These are phyloP conservation scores for Pyropia yezoensis DNA, from an alignment of 23 red algal genomes.

Conservation along the genomic window DNA sequence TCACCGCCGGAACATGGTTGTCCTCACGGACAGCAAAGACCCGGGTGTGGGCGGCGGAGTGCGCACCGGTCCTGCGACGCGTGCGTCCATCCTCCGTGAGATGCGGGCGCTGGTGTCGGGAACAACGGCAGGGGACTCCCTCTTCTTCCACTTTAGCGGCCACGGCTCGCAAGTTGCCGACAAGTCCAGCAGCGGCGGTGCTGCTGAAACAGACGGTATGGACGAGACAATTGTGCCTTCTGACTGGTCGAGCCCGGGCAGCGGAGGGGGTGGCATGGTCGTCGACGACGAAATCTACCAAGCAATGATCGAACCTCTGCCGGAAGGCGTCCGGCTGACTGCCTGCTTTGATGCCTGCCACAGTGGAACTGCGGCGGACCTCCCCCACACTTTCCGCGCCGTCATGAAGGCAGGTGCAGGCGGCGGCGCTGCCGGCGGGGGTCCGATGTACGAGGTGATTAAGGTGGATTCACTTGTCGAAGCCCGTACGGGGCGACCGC, in stretches of 20 bases:
- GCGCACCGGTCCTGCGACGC: neutral
- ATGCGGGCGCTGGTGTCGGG: neutral
- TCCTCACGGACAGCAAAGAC: neutral
- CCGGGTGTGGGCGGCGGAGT: neutral
- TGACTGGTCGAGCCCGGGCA: neutral
- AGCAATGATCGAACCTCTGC: neutral
- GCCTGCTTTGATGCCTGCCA: neutral
- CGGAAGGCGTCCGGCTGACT: neutral
- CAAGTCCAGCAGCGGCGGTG: neutral
- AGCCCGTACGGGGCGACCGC: no score
- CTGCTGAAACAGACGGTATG: neutral
- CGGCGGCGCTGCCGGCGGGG: no score
- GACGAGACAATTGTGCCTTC: neutral
- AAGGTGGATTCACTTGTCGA: no score
- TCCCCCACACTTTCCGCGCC: neutral
- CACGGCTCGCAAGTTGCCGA: constrained; percentile 2
- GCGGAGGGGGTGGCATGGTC: neutral
- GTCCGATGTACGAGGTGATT: no score
- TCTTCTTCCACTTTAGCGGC: constrained; percentile 1
- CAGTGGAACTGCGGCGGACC: neutral
- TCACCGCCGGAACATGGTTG: neutral
- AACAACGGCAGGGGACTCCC: neutral
- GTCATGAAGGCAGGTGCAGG: no score
- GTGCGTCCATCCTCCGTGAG: neutral
- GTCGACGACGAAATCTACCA: neutral